Evolutionary conservation across 441 rosid genomes (phyloP).

Genomic region (Rhodomyrtus psidioides): DNA sequence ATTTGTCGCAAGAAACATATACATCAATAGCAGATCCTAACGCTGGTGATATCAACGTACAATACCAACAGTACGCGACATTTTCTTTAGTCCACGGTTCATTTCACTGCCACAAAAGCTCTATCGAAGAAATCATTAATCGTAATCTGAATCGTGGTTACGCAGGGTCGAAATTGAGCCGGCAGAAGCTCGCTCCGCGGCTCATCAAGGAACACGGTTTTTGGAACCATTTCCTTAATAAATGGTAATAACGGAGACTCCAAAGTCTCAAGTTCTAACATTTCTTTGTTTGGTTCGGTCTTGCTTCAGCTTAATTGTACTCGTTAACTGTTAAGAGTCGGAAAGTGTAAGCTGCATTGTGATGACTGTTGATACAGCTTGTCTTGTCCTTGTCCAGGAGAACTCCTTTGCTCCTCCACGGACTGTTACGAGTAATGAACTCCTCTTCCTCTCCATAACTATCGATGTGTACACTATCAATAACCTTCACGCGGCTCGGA

Average conservation of each 20-base stretch:
- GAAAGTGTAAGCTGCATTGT: neutral
- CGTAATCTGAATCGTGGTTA: neutral
- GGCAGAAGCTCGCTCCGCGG: neutral
- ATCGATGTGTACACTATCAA: neutral
- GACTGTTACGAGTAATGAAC: neutral
- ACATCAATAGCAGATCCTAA: neutral
- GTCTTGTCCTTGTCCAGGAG: neutral
- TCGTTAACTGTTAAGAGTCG: neutral
- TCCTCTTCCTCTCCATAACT: neutral
- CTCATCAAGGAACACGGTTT: neutral
- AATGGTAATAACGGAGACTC: too few species aligned
- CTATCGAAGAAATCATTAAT: too few species aligned
- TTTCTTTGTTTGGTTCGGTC: neutral
- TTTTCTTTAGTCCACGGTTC: neutral
- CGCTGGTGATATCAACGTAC: constrained; percentile 6
- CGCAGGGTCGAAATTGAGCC: neutral
- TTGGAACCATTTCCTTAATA: neutral
- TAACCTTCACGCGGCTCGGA: neutral
- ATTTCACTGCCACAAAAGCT: neutral
- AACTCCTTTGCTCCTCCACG: neutral
- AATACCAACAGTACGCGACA: constrained; percentile 3
- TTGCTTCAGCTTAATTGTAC: neutral
- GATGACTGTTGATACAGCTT: neutral
- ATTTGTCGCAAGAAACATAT: neutral
- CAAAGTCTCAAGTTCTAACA: neutral